Base-by-base conservation (phyloP, 768 basidiomycete species). In the Lentinula sp. region DNA sequence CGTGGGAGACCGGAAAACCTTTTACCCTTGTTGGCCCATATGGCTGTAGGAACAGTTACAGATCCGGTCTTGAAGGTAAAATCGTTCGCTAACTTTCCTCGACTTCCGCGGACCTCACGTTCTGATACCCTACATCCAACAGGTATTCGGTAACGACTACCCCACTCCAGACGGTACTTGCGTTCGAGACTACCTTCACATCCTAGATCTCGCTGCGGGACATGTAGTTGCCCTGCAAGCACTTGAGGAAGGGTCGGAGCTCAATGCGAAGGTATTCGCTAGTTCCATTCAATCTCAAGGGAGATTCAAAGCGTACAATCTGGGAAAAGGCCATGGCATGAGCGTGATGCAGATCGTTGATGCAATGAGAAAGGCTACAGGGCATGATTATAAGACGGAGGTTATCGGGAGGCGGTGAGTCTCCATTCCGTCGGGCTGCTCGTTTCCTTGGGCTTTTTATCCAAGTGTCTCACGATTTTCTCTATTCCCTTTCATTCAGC, bases 61-160 rank as follows among this genome's bases (percentile, higher is more conserved):
- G 87, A 88, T 51, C 66, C 74, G 21, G 75, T 74, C 6, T 65
- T 79, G 40, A 82, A 84, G 67, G 46, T 48, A 48, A 5, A 28
- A 5, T 45, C 66, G 15, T 2, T 16, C 15, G 39, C 45, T 46
- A 16, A 68, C 43, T 5, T 45, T 5, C 37, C 37, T 39, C 37
- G 5, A 43, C 16, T 43, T n/a, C n/a, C n/a, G n/a, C 16, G 46
- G 6, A 48, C 13, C 46, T 48, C 46, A 48, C 46, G 9, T 10
- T 21, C 21, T 8, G 9, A 8, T 18, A 13, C 10, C 16, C 2
- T 66, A 75, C 11, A 83, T 81, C 8, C 70, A 88, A 42, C 89
- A 91, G 70, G 91, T 99, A 4, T 99, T 98, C 69, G 96, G 97
- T 31, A 91, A 96, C 70, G 94, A 99, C 74, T 99, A 97, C 73